Percentiles rank a stretch among this genome's conserved stretches.
Conservation (phyloP, 2,329 filamentous ascomycete species). For the Diaporthe sp. region DNA sequence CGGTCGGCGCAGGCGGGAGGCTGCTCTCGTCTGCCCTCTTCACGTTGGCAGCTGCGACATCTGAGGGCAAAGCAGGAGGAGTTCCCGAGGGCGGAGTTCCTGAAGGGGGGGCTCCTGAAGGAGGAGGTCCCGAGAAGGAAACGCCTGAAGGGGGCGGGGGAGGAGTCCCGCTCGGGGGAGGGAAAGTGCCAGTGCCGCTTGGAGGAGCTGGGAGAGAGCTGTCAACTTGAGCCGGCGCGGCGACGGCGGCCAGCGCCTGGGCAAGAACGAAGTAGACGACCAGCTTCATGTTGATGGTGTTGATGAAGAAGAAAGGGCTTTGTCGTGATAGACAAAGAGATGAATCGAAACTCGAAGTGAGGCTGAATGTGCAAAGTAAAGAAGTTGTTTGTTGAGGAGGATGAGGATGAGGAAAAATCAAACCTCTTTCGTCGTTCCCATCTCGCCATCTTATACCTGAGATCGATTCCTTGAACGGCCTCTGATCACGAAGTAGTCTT, state of each 20-base stretch:
- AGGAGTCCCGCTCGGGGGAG: constrained; percentile 5
- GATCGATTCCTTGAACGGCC: not conserved
- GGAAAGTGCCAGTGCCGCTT: not conserved
- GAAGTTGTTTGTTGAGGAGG: constrained; percentile 6
- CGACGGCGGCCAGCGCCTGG: constrained; percentile 25
- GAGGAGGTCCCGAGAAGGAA: too few species aligned
- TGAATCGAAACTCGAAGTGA: constrained; percentile 8
- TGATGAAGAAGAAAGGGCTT: constrained; percentile 2
- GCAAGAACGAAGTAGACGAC: constrained; percentile 7
- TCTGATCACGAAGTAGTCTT: not conserved
- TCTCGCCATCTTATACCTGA: constrained; percentile 6
- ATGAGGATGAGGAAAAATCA: not conserved
- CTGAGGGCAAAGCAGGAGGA: too few species aligned
- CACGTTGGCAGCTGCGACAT: too few species aligned
- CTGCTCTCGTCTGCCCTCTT: too few species aligned
- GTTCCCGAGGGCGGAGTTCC: too few species aligned
- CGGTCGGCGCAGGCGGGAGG: not conserved
- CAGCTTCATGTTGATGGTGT: constrained; percentile 21
- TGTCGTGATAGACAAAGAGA: not conserved
- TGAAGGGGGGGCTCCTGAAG: too few species aligned
- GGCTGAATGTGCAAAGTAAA: constrained; percentile 6
- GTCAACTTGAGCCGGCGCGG: not conserved
- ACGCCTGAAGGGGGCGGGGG: not conserved
- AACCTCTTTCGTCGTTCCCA: not conserved
- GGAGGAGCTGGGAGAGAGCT: not conserved